A percentile compares a stretch with the other conserved stretches of the same genome.
phyloP scores from a whole-genome alignment of 1,284 basidiomycete genomes.

The Sphaerobolus stellatus region DNA sequence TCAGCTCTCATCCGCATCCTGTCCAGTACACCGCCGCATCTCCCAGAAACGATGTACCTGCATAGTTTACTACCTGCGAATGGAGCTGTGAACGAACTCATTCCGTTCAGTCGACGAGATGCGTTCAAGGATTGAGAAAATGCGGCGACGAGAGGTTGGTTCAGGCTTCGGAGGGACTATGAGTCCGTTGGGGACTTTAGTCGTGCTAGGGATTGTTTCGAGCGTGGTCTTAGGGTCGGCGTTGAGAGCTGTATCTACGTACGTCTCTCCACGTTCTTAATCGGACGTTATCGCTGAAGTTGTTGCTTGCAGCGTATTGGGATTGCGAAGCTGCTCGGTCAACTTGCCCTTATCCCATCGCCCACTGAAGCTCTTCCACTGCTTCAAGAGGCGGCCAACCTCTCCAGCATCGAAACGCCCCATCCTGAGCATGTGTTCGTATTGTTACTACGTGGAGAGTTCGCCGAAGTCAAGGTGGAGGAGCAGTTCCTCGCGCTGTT shows the following conservation, averaged over 20 bases:
- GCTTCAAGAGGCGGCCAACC: conserved; percentile 74
- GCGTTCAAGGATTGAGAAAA: conserved; percentile 90
- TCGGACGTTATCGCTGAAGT: conserved; percentile 11
- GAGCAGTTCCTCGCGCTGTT: conserved; percentile 53
- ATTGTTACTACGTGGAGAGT: conserved; percentile 80
- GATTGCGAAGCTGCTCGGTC: conserved; percentile 88
- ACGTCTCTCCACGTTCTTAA: conserved; percentile 33
- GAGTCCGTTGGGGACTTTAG: conserved; percentile 77
- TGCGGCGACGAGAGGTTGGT: conserved; percentile 85
- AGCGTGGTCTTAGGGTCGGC: conserved; percentile 67
- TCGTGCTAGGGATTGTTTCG: conserved; percentile 80
- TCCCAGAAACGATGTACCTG: conserved; percentile 74
- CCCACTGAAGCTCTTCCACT: conserved; percentile 65
- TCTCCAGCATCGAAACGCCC: conserved; percentile 73
- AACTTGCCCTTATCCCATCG: conserved; percentile 66
- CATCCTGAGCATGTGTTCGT: conserved; percentile 87
- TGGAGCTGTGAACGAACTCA: conserved; percentile 61
- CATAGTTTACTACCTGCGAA: conserved; percentile 70
- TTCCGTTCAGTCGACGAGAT: conserved; percentile 67
- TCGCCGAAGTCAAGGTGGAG: conserved; percentile 56
- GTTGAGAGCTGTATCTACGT: conserved; percentile 82
- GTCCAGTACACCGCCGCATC: conserved; percentile 44
- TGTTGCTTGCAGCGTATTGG: conserved; percentile 74
- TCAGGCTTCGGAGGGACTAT: conserved; percentile 86
- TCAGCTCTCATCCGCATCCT: conserved; percentile 50